These are phyloP conservation scores for Aspergillus sp. DNA, from an alignment of 2,329 filamentous ascomycete genomes.

Conservation along the genomic window DNA sequence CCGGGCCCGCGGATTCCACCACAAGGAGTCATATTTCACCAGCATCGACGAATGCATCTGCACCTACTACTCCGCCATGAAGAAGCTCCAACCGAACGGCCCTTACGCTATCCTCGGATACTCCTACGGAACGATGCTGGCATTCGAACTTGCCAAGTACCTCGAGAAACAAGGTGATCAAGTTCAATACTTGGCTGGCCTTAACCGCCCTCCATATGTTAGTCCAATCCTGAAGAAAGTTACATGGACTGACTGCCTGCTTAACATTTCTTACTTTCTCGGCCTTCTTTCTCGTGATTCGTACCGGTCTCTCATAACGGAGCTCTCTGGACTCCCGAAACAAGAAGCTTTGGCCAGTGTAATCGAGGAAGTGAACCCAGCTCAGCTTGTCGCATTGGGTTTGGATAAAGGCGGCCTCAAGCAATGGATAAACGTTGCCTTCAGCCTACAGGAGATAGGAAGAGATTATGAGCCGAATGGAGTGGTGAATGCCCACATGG, in stretches of 20 bases:
- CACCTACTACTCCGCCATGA: constrained; percentile 47
- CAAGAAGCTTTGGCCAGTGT: constrained; percentile 15
- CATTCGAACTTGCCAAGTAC: constrained; percentile 54
- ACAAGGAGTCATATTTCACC: constrained; percentile 40
- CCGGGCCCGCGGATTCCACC: constrained; percentile 21
- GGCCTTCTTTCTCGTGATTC: constrained; percentile 33
- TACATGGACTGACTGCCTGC: constrained; percentile 41
- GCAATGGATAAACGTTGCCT: constrained; percentile 39
- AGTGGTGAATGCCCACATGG: constrained; percentile 34
- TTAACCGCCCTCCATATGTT: constrained; percentile 55
- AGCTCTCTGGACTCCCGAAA: constrained; percentile 26
- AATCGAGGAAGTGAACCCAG: constrained; percentile 5
- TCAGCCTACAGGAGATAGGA: constrained; percentile 41
- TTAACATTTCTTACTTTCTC: constrained; percentile 47
- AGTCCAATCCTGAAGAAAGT: constrained; percentile 46
- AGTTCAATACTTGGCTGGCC: constrained; percentile 48
- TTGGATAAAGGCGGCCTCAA: constrained; percentile 26
- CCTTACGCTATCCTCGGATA: constrained; percentile 58
- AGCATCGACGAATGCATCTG: constrained; percentile 43
- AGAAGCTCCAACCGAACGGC: constrained; percentile 48
- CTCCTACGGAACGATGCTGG: constrained; percentile 53
- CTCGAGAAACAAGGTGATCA: constrained; percentile 42
- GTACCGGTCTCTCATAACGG: neutral
- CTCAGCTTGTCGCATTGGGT: constrained; percentile 21
- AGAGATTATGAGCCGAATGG: constrained; percentile 49